Percentiles rank a stretch among this genome's conserved stretches.
These are phyloP conservation scores for Leucosporidium yakuticum DNA, from an alignment of 768 basidiomycete genomes.

Conservation along the genomic window DNA sequence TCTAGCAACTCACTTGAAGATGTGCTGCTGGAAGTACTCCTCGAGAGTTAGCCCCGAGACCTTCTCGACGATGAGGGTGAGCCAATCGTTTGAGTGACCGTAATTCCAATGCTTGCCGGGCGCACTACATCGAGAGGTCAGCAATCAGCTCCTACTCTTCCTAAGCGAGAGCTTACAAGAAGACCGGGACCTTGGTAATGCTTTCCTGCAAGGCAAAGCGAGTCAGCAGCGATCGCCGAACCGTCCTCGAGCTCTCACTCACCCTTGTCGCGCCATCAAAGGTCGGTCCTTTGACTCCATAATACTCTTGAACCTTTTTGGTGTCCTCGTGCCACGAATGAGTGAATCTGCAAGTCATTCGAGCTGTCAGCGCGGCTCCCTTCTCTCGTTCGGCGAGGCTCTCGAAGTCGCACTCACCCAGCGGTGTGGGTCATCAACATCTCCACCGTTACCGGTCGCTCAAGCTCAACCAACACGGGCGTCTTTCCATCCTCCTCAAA, in stretches of 20 bases:
- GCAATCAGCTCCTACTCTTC: neutral
- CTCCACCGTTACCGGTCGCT: slow-evolving; percentile 38
- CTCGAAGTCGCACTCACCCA: slow-evolving; percentile 31
- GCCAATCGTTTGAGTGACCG: slow-evolving; percentile 40
- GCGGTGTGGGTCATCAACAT: slow-evolving; percentile 41
- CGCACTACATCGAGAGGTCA: neutral
- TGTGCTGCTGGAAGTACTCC: slow-evolving; percentile 39
- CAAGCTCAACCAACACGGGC: slow-evolving; percentile 27
- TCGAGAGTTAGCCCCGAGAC: slow-evolving; percentile 38
- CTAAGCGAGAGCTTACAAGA: neutral
- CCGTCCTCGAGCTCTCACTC: neutral
- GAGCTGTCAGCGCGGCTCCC: neutral
- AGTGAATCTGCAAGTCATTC: neutral
- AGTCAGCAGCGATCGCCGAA: neutral
- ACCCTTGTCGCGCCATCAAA: neutral
- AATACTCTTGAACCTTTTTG: too few species aligned
- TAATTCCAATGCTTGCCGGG: slow-evolving; percentile 27
- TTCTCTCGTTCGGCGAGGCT: neutral
- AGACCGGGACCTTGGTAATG: too few species aligned
- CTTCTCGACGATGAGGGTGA: slow-evolving; percentile 39
- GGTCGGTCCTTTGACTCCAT: neutral
- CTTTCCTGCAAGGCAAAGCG: neutral
- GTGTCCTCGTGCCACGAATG: too few species aligned
- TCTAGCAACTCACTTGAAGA: slow-evolving; percentile 33
- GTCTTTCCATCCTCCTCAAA: neutral